Percentiles rank a stretch among this genome's conserved stretches.
Conservation (phyloP, 768 basidiomycete genomes). For the Mycena crocata region DNA sequence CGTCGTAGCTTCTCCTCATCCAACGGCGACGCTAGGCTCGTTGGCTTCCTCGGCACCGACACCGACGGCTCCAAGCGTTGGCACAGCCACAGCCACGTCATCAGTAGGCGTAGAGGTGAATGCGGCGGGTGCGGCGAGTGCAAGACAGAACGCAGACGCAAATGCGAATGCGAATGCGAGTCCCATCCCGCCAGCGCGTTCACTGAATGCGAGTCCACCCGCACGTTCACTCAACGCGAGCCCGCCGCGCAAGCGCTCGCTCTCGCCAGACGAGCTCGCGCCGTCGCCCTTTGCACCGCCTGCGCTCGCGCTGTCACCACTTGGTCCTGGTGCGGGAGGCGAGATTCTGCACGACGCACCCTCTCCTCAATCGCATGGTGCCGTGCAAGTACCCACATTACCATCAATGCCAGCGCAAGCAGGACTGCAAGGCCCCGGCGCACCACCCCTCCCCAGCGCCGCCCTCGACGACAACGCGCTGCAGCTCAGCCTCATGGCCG, state of each 20-base stretch:
- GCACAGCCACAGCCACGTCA: too few relatives aligned
- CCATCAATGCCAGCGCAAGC: too few relatives aligned
- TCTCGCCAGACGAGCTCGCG: constrained; percentile 32
- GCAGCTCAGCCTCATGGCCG: background rate
- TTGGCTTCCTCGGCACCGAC: too few relatives aligned
- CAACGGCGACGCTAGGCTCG: too few relatives aligned
- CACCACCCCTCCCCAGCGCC: background rate
- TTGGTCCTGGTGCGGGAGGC: too few relatives aligned
- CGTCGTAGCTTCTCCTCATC: too few relatives aligned
- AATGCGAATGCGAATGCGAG: background rate
- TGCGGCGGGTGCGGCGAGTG: background rate
- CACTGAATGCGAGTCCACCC: too few relatives aligned
- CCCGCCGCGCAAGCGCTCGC: background rate
- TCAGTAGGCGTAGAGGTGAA: background rate
- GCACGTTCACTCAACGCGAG: background rate
- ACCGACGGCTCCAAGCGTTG: too few relatives aligned
- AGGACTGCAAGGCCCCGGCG: too few relatives aligned
- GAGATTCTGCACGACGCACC: background rate
- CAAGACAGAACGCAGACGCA: background rate
- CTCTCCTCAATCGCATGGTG: background rate
- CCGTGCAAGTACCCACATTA: too few relatives aligned
- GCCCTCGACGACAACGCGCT: too few relatives aligned
- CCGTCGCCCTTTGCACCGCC: constrained; percentile 31
- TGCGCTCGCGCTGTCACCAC: background rate
- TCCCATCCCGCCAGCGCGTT: background rate